Conservation (phyloP, 2,329 filamentous ascomycete species). For the Fusarium guadeloupense region DNA sequence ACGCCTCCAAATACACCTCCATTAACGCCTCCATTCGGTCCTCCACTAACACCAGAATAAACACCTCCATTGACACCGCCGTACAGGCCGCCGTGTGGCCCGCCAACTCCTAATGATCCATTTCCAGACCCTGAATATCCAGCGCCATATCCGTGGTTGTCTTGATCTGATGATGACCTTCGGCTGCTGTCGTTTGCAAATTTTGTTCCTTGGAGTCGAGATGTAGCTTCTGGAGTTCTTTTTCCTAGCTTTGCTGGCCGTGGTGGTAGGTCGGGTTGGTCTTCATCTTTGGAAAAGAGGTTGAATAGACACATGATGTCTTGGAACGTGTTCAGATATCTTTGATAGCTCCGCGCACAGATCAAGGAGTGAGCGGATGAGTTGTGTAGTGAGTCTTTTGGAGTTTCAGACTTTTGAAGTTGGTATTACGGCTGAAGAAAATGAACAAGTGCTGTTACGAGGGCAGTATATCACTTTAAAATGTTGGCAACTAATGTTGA, state of each 20-base stretch:
- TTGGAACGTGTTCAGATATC: too few relatives aligned
- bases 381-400: background rate
- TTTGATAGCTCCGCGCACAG: too few relatives aligned
- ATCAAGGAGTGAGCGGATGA: too few relatives aligned
- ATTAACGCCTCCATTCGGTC: slow-evolving; percentile 15
- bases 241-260: slow-evolving; percentile 12
- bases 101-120: slow-evolving; percentile 10
- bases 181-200: slow-evolving; percentile 15
- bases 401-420: background rate
- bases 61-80: slow-evolving; percentile 28
- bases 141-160: background rate
- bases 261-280: slow-evolving; percentile 6
- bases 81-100: slow-evolving; percentile 14
- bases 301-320: slow-evolving; percentile 25
- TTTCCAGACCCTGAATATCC: slow-evolving; percentile 12
- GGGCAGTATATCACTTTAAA: background rate
- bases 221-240: slow-evolving; percentile 27
- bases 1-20: slow-evolving; percentile 31
- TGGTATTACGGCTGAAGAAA: background rate
- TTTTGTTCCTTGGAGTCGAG: slow-evolving; percentile 16
- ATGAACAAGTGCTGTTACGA: too few relatives aligned
- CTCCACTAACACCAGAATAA: slow-evolving; percentile 19
- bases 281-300: slow-evolving; percentile 24
- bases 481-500: background rate
- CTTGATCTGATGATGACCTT: slow-evolving; percentile 7